A percentile compares a stretch with the other conserved stretches of the same genome.
Conservation (phyloP, 2,329 filamentous ascomycete species). For the Metarhizium brunneum region DNA sequence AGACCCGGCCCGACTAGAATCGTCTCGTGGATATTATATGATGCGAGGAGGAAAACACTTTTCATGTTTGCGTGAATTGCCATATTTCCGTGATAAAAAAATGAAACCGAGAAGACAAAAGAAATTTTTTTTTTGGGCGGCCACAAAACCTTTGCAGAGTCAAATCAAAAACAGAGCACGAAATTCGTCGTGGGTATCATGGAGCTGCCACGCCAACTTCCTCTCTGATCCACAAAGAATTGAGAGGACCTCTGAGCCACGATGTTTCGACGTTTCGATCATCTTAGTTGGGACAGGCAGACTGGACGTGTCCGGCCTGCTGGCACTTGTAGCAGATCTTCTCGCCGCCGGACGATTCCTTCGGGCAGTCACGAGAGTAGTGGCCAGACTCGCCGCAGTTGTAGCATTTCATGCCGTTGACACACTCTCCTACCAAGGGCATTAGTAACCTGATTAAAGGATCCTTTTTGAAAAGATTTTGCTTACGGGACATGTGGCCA, state of each 20-base stretch:
- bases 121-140: constrained; percentile 6
- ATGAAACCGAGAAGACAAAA: constrained; percentile 1
- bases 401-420: constrained; percentile 99
- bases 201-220: constrained; percentile 31
- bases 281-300: constrained; percentile 70
- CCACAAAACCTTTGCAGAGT: constrained; percentile 16
- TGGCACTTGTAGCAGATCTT: constrained; percentile 98
- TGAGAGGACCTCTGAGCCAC: constrained; percentile 14
- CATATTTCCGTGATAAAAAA: constrained; percentile 1
- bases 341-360: constrained; percentile 77
- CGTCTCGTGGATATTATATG: neutral
- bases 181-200: constrained; percentile 32
- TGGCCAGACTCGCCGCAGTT: constrained; percentile 94
- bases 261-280: constrained; percentile 2
- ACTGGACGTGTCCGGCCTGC: constrained; percentile 80
- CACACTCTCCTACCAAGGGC: constrained; percentile 63
- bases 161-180: constrained; percentile 13
- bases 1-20: neutral
- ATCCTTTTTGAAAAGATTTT: no score
- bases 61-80: neutral
- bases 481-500: constrained; percentile 85
- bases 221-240: constrained; percentile 12
- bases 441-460: constrained; percentile 11
- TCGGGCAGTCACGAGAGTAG: constrained; percentile 90
- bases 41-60: neutral